These are phyloP conservation scores for Zymoseptoria crescenta DNA, from an alignment of 2,329 filamentous ascomycete genomes.

Conservation along the genomic window DNA sequence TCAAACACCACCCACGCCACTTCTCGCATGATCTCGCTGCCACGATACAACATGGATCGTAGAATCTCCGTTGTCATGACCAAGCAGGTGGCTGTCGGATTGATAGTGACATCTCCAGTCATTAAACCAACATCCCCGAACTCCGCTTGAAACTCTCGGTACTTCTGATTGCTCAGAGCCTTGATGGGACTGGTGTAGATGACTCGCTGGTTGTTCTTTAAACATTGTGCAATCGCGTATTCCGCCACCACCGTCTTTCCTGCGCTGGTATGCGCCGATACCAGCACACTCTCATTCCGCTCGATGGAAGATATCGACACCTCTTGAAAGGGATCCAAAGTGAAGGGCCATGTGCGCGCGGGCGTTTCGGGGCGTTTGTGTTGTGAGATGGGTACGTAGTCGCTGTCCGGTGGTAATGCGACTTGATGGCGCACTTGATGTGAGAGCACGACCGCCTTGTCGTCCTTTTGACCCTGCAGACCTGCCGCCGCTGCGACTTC, in stretches of 20 bases:
- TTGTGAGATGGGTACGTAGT: constrained; percentile 77
- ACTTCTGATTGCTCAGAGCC: constrained; percentile 97
- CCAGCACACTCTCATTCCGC: constrained; percentile 88
- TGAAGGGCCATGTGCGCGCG: constrained; percentile 77
- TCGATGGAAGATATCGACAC: constrained; percentile 92
- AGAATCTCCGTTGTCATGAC: constrained; percentile 99
- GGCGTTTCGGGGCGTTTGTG: constrained; percentile 86
- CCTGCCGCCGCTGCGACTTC: constrained; percentile 77
- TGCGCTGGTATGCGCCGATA: constrained; percentile 94
- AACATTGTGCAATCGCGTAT: constrained; percentile 93
- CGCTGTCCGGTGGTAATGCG: constrained; percentile 73
- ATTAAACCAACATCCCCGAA: constrained; percentile 97
- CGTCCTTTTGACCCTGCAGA: constrained; percentile 52
- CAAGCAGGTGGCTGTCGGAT: constrained; percentile 92
- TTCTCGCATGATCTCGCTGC: constrained; percentile 98
- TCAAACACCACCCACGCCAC: constrained; percentile 98
- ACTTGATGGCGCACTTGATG: constrained; percentile 99
- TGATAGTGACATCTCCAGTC: constrained; percentile 99
- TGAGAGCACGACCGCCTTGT: constrained; percentile 68
- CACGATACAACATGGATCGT: constrained; percentile 94
- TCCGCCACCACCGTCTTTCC: constrained; percentile 98
- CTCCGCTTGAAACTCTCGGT: constrained; percentile 87
- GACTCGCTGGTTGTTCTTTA: constrained; percentile 95
- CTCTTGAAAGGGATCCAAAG: constrained; percentile 94
- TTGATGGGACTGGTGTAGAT: constrained; percentile 99